Base-by-base conservation (phyloP, 208 protist species). In the Trichomonas gallinae region DNA sequence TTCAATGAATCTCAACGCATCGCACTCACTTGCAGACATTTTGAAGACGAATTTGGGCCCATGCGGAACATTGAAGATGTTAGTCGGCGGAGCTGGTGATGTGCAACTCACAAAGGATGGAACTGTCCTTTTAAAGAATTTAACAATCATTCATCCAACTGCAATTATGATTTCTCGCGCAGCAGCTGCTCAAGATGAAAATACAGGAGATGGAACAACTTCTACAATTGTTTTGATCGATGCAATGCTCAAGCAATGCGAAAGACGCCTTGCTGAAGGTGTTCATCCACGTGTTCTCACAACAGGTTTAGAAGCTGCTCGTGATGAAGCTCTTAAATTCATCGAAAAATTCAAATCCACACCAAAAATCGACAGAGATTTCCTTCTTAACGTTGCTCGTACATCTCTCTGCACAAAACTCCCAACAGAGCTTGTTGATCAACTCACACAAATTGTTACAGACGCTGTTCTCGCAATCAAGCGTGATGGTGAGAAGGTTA, bases 71-170 rank as follows among this genome's bases (percentile, higher is more conserved):
- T 96, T 98, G 21, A 98, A 98, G 82, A 97, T 98, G 97, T 98
- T 99, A 10, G 99, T 99, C 23, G 98, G 98, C 49, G 99, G 99
- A 83, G 98, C 98, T 96, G 99, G 99, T 40, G 98, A 99, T 93
- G 99, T 99, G 87, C 99, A 99, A 97, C 98, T 99, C 34, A 99
- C 99, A 11, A 99, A 99, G 97, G 99, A 99, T 96, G 99, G 99
- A 48, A 99, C 99, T 97, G 99, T 99, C 36, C 98, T 99, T 46
- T 98, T 99, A 10, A 98, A 99, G 63, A 99, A 99, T 97, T 99
- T 99, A 98, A 99, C 99, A 97, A 99, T 99, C 97, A 98, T 99
- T 97, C 99, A 99, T 97, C 99, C 99, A 38, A 99, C 99, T n/a
- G 99, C 99, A 21, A 97, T 98, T 6, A 97, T 99, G 13, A 99